Evolutionary conservation across 768 basidiomycete genomes (phyloP).

Genomic region (Hortiboletus campestris): DNA sequence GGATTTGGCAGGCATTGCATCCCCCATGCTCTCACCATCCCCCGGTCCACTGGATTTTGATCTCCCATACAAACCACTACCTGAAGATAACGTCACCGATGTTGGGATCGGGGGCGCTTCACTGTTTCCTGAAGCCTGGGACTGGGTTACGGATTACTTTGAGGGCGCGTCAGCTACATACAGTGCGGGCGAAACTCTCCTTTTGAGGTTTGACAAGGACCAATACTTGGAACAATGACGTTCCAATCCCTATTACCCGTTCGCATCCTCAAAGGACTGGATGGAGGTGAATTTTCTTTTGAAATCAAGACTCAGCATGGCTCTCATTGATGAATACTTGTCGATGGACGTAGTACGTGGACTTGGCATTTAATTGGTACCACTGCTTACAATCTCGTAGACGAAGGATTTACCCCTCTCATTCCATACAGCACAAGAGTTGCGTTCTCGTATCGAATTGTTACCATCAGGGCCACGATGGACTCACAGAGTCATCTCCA

Average conservation of each 20-base stretch:
- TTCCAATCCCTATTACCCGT: constrained; percentile 32
- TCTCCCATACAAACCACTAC: not conserved
- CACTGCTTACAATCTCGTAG: not conserved
- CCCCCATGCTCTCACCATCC: not conserved
- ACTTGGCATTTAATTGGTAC: not conserved
- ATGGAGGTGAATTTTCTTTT: constrained; percentile 30
- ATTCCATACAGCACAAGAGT: no score
- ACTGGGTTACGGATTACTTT: not conserved
- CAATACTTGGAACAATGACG: not conserved
- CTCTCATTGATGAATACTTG: constrained; percentile 16
- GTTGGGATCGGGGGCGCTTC: not conserved
- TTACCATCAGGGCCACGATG: no score
- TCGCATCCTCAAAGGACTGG: constrained; percentile 31
- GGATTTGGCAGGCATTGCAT: no score
- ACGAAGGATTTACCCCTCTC: no score
- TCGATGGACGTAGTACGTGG: constrained; percentile 18
- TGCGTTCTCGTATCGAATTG: no score
- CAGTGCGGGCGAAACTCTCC: not conserved
- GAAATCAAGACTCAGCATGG: constrained; percentile 31
- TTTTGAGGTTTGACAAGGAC: not conserved
- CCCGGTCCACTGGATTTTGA: no score
- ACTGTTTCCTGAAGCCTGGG: not conserved
- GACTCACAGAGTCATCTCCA: no score
- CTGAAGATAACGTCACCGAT: not conserved
- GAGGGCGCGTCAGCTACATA: not conserved